phyloP scores from a whole-genome alignment of 2,329 filamentous ascomycete genomes.

The Neoascochyta sp. region DNA sequence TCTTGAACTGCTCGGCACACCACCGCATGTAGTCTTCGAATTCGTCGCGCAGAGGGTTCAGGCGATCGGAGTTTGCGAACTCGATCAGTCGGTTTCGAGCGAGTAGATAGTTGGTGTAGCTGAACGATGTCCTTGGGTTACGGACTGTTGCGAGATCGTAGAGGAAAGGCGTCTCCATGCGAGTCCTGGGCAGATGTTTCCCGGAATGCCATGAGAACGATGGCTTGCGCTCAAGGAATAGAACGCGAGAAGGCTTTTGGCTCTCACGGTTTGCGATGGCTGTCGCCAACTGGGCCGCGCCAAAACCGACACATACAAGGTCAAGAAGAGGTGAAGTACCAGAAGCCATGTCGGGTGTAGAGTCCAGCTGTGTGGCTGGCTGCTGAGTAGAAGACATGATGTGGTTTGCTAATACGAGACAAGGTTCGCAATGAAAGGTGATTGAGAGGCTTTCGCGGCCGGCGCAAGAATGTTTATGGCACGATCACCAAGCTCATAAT shows the following conservation, averaged over 20 bases:
- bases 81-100: constrained; percentile 30
- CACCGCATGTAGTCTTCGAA: constrained; percentile 40
- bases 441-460: constrained; percentile 4
- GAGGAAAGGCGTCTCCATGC: constrained; percentile 35
- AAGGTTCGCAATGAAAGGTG: constrained; percentile 1
- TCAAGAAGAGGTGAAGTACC: constrained; percentile 23
- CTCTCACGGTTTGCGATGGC: constrained; percentile 36
- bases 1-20: constrained; percentile 34
- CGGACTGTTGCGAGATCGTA: constrained; percentile 36
- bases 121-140: constrained; percentile 36
- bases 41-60: constrained; percentile 38
- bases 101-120: constrained; percentile 35
- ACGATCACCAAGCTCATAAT: constrained; percentile 5
- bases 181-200: constrained; percentile 27
- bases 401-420: constrained; percentile 1
- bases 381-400: constrained; percentile 24
- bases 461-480: constrained; percentile 3
- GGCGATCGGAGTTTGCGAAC: constrained; percentile 36
- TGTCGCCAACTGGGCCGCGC: constrained; percentile 34
- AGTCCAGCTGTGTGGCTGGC: constrained; percentile 8
- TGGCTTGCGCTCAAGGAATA: constrained; percentile 34
- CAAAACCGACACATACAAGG: constrained; percentile 36
- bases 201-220: constrained; percentile 33
- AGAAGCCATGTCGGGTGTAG: constrained; percentile 12
- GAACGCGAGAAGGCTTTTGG: constrained; percentile 18